These are phyloP conservation scores for Fusarium tupiense DNA, from an alignment of 2,329 filamentous ascomycete genomes.

Conservation along the genomic window DNA sequence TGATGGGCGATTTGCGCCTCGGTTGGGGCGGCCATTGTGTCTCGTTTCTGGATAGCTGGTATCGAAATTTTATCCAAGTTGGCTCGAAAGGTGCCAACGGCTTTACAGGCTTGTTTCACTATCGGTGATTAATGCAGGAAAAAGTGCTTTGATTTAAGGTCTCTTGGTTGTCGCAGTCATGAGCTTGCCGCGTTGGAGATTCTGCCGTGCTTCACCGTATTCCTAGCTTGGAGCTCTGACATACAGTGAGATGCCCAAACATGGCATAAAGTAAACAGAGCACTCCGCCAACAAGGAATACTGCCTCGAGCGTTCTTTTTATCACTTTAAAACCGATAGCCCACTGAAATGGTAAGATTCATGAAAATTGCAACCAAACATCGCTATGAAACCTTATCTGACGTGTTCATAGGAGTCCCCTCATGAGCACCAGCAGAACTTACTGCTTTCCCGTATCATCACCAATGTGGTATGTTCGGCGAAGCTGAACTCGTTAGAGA, in stretches of 20 bases:
- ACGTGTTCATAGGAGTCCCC: constrained; percentile 77
- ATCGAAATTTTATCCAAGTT: neutral
- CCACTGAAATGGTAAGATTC: constrained; percentile 20
- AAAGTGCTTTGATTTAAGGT: neutral
- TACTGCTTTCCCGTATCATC: constrained; percentile 93
- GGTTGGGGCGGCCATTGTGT: constrained; percentile 69
- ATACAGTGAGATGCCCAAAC: constrained; percentile 3
- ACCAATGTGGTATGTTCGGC: constrained; percentile 84
- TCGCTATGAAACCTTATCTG: neutral
- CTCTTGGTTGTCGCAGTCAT: neutral
- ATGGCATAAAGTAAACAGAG: constrained; percentile 36
- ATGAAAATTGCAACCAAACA: too few relatives aligned
- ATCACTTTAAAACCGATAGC: neutral
- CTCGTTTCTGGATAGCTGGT: constrained; percentile 16
- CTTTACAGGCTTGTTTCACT: neutral
- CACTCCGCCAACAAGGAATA: constrained; percentile 14
- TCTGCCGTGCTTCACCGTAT: constrained; percentile 51
- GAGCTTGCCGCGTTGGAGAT: constrained; percentile 32
- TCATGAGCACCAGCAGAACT: constrained; percentile 96
- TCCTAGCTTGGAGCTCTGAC: neutral
- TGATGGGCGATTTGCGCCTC: constrained; percentile 84
- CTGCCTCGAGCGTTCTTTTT: neutral
- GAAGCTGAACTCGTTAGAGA: neutral
- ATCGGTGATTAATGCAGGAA: neutral
- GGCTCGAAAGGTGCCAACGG: neutral